phyloP scores from a whole-genome alignment of 306 rosid species.

The Cyclanthera cordifolia region DNA sequence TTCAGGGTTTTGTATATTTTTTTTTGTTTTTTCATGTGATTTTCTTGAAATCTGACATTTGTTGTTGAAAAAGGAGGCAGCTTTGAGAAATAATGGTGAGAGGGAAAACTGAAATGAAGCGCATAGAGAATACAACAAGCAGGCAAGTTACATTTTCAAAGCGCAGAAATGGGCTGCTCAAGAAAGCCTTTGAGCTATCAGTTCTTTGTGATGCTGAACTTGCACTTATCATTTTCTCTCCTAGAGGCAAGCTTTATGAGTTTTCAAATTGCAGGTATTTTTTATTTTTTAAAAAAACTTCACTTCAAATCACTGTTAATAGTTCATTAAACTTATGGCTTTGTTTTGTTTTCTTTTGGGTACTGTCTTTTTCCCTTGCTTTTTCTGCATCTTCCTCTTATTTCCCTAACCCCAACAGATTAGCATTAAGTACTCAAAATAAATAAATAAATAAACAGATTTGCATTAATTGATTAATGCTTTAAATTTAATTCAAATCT shows the following conservation, averaged over 20 bases:
- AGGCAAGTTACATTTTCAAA: conserved; percentile 89
- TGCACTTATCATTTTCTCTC: conserved; percentile 71
- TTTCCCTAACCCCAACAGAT: background rate
- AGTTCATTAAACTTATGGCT: background rate
- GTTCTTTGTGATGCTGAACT: conserved; percentile 94
- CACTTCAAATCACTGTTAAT: background rate
- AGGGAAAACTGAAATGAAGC: conserved; percentile 87
- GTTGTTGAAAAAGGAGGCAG: background rate
- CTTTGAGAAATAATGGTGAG: conserved; percentile 39
- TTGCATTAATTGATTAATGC: too few species aligned
- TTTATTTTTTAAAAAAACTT: background rate
- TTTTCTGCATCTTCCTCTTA: background rate
- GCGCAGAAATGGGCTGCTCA: conserved; percentile 74
- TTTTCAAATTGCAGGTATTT: conserved; percentile 68
- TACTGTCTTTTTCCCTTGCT: background rate
- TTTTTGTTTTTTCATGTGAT: background rate
- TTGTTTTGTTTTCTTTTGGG: conserved; percentile 4
- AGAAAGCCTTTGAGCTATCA: conserved; percentile 84
- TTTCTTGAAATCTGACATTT: background rate
- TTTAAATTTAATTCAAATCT: too few species aligned
- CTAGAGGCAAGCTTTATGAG: conserved; percentile 83
- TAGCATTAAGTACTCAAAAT: background rate
- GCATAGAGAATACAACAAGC: conserved; percentile 74
- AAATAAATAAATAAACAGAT: too few species aligned
- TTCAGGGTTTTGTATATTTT: background rate